Conservation (phyloP, 2,329 filamentous ascomycete genomes). For the Colletotrichum gigasporum region DNA sequence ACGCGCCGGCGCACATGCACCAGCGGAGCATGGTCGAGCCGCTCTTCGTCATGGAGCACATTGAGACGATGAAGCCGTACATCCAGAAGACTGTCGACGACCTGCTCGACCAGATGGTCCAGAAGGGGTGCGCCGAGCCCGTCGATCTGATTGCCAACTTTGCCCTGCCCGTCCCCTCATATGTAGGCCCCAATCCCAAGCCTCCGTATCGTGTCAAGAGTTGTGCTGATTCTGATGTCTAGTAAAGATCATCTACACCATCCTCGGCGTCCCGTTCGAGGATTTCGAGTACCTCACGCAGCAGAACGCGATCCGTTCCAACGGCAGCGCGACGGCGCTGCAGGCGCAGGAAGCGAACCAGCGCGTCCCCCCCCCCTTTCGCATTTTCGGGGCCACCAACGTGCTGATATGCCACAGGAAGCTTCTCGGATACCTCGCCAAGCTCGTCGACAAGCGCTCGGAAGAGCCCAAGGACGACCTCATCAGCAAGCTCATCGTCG, state of each 20-base stretch:
- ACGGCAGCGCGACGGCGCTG: slow-evolving; percentile 55
- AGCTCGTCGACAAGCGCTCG: slow-evolving; percentile 50
- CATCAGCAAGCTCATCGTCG: slow-evolving; percentile 53
- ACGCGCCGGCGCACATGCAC: slow-evolving; percentile 55
- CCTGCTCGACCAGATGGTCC: slow-evolving; percentile 50
- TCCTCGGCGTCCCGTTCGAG: slow-evolving; percentile 57
- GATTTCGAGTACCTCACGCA: slow-evolving; percentile 56
- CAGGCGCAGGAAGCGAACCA: slow-evolving; percentile 56
- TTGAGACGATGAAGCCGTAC: slow-evolving; percentile 51
- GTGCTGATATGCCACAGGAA: too few species aligned
- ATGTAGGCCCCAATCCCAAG: slow-evolving; percentile 42
- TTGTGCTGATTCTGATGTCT: neutral
- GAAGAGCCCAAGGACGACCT: slow-evolving; percentile 54
- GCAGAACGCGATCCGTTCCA: slow-evolving; percentile 56
- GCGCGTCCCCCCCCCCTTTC: slow-evolving; percentile 35
- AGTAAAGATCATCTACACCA: slow-evolving; percentile 57
- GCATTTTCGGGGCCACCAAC: neutral
- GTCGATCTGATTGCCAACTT: slow-evolving; percentile 58
- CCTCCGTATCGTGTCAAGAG: neutral
- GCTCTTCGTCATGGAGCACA: slow-evolving; percentile 49
- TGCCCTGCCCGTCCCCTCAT: slow-evolving; percentile 57
- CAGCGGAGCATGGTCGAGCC: slow-evolving; percentile 57
- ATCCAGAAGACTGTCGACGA: slow-evolving; percentile 55
- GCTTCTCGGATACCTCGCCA: slow-evolving; percentile 54
- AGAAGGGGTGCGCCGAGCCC: slow-evolving; percentile 46